Percentiles rank a stretch among this genome's conserved stretches.
These are phyloP conservation scores for Tetradesmus lagerheimii DNA, from an alignment of 139 green algal species.

Conservation along the genomic window DNA sequence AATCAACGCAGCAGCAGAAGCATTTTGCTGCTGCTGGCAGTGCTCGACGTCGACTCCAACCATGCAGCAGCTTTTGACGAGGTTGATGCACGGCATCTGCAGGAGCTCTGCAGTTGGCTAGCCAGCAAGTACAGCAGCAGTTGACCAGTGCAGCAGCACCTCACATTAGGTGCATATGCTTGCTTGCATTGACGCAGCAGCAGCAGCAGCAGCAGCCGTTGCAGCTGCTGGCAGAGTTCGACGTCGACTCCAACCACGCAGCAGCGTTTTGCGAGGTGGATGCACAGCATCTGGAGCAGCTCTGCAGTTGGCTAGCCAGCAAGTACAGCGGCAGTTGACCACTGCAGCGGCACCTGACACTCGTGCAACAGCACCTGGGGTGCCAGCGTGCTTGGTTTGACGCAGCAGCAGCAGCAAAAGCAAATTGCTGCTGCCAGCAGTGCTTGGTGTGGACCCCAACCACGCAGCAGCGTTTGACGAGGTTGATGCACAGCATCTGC, in stretches of 20 bases:
- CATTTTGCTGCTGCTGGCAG: constrained; percentile 49
- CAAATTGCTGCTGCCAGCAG: neutral
- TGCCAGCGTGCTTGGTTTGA: too few relatives aligned
- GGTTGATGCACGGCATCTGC: constrained; percentile 45
- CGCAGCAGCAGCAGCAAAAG: too few relatives aligned
- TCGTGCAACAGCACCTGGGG: too few relatives aligned
- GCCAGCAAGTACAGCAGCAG: constrained; percentile 13
- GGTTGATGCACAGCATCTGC: constrained; percentile 43
- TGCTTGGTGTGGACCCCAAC: constrained; percentile 72
- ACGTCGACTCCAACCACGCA: constrained; percentile 65
- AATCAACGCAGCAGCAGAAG: neutral
- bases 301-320: constrained; percentile 49
- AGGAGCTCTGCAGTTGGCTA: constrained; percentile 53
- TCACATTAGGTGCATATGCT: too few relatives aligned
- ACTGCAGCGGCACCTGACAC: too few relatives aligned
- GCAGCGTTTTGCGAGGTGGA: constrained; percentile 57
- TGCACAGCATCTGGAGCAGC: constrained; percentile 45
- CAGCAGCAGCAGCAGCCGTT: too few relatives aligned
- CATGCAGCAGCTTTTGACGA: constrained; percentile 53
- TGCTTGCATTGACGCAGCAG: too few relatives aligned
- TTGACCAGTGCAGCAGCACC: too few relatives aligned
- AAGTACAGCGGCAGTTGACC: too few relatives aligned
- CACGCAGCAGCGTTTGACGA: constrained; percentile 51
- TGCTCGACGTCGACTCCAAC: constrained; percentile 70
- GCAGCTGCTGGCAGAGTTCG: constrained; percentile 55